phyloP scores from a whole-genome alignment of 352 stramenopile species.

The Blastocystis sp. region DNA sequence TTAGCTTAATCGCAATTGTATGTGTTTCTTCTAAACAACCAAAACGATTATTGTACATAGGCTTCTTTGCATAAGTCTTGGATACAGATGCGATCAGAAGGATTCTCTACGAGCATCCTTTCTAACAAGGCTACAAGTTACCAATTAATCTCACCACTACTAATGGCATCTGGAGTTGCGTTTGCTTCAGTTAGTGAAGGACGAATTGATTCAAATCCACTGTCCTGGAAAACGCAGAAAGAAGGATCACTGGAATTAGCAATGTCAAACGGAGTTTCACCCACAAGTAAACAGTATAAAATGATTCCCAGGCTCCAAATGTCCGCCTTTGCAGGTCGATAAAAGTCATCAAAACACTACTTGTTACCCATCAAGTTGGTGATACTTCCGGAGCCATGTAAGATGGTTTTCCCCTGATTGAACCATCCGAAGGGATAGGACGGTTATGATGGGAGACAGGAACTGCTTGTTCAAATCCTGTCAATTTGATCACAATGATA shows the following conservation, averaged over 20 bases:
- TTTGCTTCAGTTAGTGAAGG: neutral
- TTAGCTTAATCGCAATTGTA: neutral
- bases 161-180: neutral
- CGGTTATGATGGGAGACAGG: neutral
- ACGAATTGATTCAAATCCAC: neutral
- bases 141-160: neutral
- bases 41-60: conserved; percentile 28
- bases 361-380: neutral
- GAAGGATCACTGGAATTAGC: conserved; percentile 16
- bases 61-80: neutral
- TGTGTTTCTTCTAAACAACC: conserved; percentile 38
- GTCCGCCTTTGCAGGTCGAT: neutral
- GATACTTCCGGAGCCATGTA: conserved; percentile 22
- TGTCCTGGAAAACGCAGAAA: neutral
- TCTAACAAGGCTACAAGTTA: neutral
- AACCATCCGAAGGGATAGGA: neutral
- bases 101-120: neutral
- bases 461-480: conserved; percentile 41
- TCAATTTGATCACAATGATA: neutral
- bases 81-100: neutral
- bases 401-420: neutral
- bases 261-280: conserved; percentile 30
- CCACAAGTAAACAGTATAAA: conserved; percentile 30
- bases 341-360: conserved; percentile 27
- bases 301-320: conserved; percentile 55